These are phyloP conservation scores for Mycena chlorophos DNA, from an alignment of 768 basidiomycete genomes.

Conservation along the genomic window DNA sequence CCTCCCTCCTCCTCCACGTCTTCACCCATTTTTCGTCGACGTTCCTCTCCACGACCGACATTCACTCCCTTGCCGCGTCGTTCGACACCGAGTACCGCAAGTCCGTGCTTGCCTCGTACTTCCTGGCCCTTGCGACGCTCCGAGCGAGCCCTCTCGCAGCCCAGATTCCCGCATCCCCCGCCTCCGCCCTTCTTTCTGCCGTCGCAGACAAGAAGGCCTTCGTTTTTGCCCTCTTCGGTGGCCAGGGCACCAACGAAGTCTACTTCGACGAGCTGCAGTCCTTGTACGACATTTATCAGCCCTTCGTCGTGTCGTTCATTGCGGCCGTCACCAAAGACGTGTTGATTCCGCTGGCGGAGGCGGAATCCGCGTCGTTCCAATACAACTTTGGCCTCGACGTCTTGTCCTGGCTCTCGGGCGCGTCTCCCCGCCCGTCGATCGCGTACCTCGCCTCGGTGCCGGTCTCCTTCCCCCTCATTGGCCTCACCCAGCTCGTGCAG, in stretches of 20 bases:
- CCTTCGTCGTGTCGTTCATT: conserved; percentile 79
- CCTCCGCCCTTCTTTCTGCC: conserved; percentile 70
- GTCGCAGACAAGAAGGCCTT: conserved; percentile 63
- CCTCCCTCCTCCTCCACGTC: conserved; percentile 69
- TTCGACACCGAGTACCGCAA: conserved; percentile 78
- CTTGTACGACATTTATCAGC: conserved; percentile 88
- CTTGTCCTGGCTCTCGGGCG: conserved; percentile 78
- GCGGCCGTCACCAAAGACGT: conserved; percentile 59
- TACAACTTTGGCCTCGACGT: conserved; percentile 85
- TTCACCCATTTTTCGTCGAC: conserved; percentile 76
- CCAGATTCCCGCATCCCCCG: conserved; percentile 56
- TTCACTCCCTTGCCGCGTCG: conserved; percentile 77
- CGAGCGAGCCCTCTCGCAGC: conserved; percentile 52
- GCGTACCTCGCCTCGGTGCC: conserved; percentile 92
- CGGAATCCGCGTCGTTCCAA: conserved; percentile 58
- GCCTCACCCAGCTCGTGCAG: conserved; percentile 92
- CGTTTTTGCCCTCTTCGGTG: conserved; percentile 93
- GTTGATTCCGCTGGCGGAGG: conserved; percentile 68
- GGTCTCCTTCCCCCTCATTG: conserved; percentile 93
- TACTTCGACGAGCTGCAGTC: conserved; percentile 95
- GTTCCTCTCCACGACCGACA: conserved; percentile 71
- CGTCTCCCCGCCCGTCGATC: conserved; percentile 67
- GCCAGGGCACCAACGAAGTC: conserved; percentile 97
- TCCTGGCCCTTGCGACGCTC: conserved; percentile 68
- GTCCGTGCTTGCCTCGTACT: conserved; percentile 77